These are phyloP conservation scores for Aphanoascus verrucosus DNA, from an alignment of 2,329 filamentous ascomycete genomes.

Conservation along the genomic window DNA sequence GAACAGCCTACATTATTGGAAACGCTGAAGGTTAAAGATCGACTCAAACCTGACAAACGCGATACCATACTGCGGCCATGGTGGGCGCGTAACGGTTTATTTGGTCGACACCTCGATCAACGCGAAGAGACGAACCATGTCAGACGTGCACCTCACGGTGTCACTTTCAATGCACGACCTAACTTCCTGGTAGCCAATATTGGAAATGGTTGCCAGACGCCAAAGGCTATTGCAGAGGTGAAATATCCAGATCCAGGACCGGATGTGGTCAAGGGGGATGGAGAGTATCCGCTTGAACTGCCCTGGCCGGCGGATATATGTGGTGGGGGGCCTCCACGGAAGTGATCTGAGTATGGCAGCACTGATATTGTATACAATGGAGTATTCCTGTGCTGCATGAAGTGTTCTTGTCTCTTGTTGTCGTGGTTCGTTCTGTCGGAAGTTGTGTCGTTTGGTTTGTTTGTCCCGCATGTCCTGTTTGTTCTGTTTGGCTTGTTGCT, in stretches of 20 bases:
- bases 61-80: not conserved
- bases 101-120: not conserved
- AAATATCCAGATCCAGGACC: conserved; percentile 36
- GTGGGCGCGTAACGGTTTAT: not conserved
- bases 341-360: not conserved
- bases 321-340: not conserved
- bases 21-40: not conserved
- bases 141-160: conserved; percentile 18
- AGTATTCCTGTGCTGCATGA: too few relatives aligned
- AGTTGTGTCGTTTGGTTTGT: too few relatives aligned
- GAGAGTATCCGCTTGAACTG: conserved; percentile 34
- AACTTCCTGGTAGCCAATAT: conserved; percentile 24
- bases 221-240: conserved; percentile 31
- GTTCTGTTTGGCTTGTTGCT: too few relatives aligned
- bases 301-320: conserved; percentile 2
- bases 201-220: conserved; percentile 25
- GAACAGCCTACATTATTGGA: not conserved
- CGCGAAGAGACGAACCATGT: not conserved
- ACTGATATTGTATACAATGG: too few relatives aligned
- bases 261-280: conserved; percentile 36
- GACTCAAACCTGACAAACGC: too few relatives aligned
- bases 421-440: too few relatives aligned
- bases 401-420: too few relatives aligned
- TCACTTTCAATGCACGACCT: conserved; percentile 18
- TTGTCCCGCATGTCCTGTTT: too few relatives aligned